Base-by-base conservation (phyloP, 2,329 filamentous ascomycete species). In the Aureobasidium sp. region DNA sequence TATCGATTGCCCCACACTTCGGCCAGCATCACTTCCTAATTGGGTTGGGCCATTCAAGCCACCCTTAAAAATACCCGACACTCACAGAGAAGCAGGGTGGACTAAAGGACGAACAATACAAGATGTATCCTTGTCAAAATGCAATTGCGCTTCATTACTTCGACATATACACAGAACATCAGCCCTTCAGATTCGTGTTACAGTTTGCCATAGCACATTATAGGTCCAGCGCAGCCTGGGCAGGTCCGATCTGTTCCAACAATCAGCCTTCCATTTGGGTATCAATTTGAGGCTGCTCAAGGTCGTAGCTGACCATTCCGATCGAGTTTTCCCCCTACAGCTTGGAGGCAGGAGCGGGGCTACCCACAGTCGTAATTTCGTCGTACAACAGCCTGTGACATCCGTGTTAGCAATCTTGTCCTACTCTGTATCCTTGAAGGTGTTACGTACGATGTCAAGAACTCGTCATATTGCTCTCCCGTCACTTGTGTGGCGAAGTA, bases 391-490 rank as follows among this genome's bases (percentile, higher is more conserved):
- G 78, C 58, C 88, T 94, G 65, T 34, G 58, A 34, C 29, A n/a
- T 12, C 12, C 34, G 2, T 1, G 66, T 72, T 57, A 68, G 64
- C 20, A 50, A 64, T 46, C 48, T 41, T 56, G 50, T 62, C 50
- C 27, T 17, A 36, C 50, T 29, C 13, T 57, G 48, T 41, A 62
- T 17, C 32, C 34, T 37, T 42, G 39, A 20, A 42, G 1, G 2
- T 20, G 36, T 27, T 61, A 78, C 87, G 82, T 80, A 90, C 87
- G 82, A 80, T 66, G 91, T 97, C 79, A 99, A 77, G 80, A 97
- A 97, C 76, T 99, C 94, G 13, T 92, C 91, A 75, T 97, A 97
- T 68, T 97, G 92, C 81, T 97, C 94, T 62, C 94, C 94, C 3
- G 93, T 97, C 63, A 97, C 89, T 81, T 99, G 94, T 50, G 85